Conservation (phyloP, 495 filamentous ascomycete genomes). For the Friedmanniomyces endolithicus region DNA sequence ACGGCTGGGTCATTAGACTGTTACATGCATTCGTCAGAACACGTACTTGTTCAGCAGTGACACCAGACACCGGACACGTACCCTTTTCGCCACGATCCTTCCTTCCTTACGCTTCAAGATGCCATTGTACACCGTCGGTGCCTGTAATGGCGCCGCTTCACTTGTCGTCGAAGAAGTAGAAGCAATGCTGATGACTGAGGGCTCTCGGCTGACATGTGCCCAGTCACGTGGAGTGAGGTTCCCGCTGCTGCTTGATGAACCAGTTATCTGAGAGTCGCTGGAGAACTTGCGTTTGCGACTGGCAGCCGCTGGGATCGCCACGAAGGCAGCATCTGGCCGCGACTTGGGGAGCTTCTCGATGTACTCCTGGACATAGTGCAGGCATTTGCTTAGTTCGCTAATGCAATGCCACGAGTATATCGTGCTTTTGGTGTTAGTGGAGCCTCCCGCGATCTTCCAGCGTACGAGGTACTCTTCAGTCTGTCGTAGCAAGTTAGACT, state of each 20-base stretch:
- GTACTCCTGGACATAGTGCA: conserved; percentile 29
- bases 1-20: conserved; percentile 2
- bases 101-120: conserved; percentile 23
- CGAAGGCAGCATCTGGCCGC: neutral
- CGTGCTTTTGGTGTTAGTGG: neutral
- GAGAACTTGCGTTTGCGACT: neutral
- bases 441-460: conserved; percentile 20
- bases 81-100: conserved; percentile 17
- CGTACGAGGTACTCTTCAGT: conserved; percentile 28
- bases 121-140: conserved; percentile 25
- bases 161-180: neutral
- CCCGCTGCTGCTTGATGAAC: no score
- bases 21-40: neutral
- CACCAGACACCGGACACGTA: conserved; percentile 12
- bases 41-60: neutral
- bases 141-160: neutral
- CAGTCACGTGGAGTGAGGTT: neutral
- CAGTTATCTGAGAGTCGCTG: neutral
- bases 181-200: conserved; percentile 1
- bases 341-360: conserved; percentile 18
- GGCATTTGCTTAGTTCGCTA: conserved; percentile 22
- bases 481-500: conserved; percentile 15
- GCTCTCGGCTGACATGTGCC: neutral
- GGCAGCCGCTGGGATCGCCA: neutral
- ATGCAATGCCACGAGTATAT: conserved; percentile 29